These are phyloP conservation scores for Termitomyces sp. DNA, from an alignment of 768 basidiomycete genomes.

Conservation along the genomic window DNA sequence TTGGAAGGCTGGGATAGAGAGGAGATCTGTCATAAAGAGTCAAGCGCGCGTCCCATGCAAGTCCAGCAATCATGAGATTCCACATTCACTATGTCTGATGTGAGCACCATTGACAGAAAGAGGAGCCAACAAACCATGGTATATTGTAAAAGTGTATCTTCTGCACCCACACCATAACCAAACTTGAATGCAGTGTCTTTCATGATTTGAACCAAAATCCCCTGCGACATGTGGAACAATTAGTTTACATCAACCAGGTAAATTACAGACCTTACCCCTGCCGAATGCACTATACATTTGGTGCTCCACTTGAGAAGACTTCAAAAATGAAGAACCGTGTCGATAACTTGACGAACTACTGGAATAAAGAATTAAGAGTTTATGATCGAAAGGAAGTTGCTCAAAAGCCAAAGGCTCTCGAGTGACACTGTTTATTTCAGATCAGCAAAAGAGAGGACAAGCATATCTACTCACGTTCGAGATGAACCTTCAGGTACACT, in stretches of 20 bases:
- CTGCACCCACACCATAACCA: constrained; percentile 33
- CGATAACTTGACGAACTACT: not conserved
- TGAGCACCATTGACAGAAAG: not conserved
- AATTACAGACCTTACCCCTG: constrained; percentile 46
- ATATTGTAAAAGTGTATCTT: constrained; percentile 65
- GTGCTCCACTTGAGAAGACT: constrained; percentile 62
- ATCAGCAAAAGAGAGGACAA: not conserved
- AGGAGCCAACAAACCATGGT: constrained; percentile 46
- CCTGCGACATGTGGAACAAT: constrained; percentile 31
- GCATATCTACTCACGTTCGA: constrained; percentile 24
- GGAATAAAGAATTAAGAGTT: constrained; percentile 77
- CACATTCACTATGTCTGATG: constrained; percentile 74
- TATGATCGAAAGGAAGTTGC: constrained; percentile 72
- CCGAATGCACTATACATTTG: constrained; percentile 76
- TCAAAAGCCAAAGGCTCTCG: constrained; percentile 55
- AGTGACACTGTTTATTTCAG: constrained; percentile 26
- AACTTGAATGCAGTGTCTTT: constrained; percentile 55
- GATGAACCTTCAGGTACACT: constrained; percentile 19
- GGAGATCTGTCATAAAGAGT: constrained; percentile 70
- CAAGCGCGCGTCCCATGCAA: constrained; percentile 46
- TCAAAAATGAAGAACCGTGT: not conserved
- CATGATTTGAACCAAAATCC: constrained; percentile 63
- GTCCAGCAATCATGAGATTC: constrained; percentile 52
- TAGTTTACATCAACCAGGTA: not conserved
- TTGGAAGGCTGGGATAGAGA: constrained; percentile 48